A percentile compares a stretch with the other conserved stretches of the same genome.
These are phyloP conservation scores for Pontederia crassipes DNA, from an alignment of 176 grass and related monocot species.

Conservation along the genomic window DNA sequence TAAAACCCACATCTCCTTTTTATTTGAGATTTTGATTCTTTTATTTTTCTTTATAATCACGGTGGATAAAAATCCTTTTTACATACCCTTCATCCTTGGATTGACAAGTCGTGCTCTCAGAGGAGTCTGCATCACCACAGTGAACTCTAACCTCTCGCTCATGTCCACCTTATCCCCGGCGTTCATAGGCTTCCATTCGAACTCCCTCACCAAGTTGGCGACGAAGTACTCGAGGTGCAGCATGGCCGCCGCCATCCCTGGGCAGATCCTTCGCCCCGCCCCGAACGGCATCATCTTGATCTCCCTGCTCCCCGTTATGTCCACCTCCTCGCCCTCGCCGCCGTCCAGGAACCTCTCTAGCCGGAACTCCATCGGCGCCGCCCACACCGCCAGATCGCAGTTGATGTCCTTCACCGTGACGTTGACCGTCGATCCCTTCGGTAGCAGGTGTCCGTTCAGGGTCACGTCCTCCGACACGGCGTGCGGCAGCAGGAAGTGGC, in stretches of 20 bases:
- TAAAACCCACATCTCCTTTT: no score
- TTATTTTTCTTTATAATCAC: no score
- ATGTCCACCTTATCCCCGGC: conserved; percentile 1
- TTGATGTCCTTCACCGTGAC: not conserved
- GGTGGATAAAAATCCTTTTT: no score
- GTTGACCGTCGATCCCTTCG: not conserved
- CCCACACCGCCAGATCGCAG: not conserved
- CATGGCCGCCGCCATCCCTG: not conserved
- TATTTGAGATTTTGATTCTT: no score
- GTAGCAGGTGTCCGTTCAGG: not conserved
- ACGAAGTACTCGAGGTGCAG: conserved; percentile 10
- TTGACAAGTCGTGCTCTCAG: not conserved
- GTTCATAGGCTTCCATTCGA: conserved; percentile 1
- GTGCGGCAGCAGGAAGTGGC: not conserved
- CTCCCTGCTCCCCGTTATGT: conserved; percentile 8
- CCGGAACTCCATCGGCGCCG: conserved; percentile 5
- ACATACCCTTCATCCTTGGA: not conserved
- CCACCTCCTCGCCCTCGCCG: conserved; percentile 10
- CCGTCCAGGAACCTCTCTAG: conserved; percentile 6
- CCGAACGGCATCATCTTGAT: conserved; percentile 12
- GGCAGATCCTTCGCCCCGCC: conserved; percentile 10
- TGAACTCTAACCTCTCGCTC: not conserved
- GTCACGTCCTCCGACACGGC: not conserved
- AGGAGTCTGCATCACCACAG: conserved; percentile 1
- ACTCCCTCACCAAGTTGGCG: conserved; percentile 5